Base-by-base conservation (phyloP, 768 basidiomycete genomes). In the Lactarius evosmus region DNA sequence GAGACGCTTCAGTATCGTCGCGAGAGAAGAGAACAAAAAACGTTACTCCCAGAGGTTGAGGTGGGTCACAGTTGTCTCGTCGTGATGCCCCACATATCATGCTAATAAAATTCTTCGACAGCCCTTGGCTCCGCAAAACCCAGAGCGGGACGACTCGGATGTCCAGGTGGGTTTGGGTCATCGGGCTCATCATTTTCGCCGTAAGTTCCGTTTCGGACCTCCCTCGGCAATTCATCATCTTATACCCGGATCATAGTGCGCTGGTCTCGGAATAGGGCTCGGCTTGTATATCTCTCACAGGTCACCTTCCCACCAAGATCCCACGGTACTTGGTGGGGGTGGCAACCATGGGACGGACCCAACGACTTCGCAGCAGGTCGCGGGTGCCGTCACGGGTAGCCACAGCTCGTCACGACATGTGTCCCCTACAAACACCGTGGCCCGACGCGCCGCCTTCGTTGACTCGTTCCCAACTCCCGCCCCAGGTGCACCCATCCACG, bases 1-100 rank as follows among this genome's bases (percentile, higher is more conserved):
- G 91, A 79, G 88, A 64, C 80, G 91, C 41, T 93, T 93, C 75
- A 89, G 87, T 65, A 91, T 92, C 79, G 85, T 93, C 66, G 90
- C 85, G 9, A 89, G 84, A 71, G 85, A 86, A 63, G 85, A 88
- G 68, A 78, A 76, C 61, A 70, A 69, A 61, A 79, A 77, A 65
- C 73, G 75, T 4, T 54, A 70, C 8, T 66, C 72, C 11, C 70
- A 79, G 70, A 84, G 84, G 69, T 79, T 81, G 74, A 78, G 75
- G 80, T 79, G 58, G 22, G 68, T 32, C 19, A 4, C n/a, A 25
- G 3, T 12, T 33, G 8, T 53, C 17, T 53, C 29, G 17, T 32
- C 33, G 19, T 30, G 34, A 27, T 51, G 4, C 36, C 5, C 44
- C n/a, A 19, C 33, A 30, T 41, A 56, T 46, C 36, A 52, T 16